These are phyloP conservation scores for Sphaerobolus stellatus DNA, from an alignment of 1,284 basidiomycete genomes.

Conservation along the genomic window DNA sequence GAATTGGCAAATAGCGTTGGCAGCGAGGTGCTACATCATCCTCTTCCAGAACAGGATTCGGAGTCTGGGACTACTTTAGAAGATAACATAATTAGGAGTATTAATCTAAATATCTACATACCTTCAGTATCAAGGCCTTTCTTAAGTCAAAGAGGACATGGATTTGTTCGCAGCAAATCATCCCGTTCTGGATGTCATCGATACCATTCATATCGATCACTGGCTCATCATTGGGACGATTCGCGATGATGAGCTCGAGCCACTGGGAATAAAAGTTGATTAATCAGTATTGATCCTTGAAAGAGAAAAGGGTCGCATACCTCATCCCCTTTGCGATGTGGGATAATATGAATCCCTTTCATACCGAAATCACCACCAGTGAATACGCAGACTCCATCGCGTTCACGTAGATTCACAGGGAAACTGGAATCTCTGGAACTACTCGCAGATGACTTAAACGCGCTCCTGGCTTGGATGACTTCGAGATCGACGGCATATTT, in stretches of 20 bases:
- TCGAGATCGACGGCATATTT: not conserved
- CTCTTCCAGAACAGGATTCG: not conserved
- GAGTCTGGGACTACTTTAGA: not conserved
- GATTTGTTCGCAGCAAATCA: not conserved
- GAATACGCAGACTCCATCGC: not conserved
- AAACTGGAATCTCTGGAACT: not conserved
- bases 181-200: not conserved
- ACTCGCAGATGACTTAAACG: not conserved
- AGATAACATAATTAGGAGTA: not conserved
- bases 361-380: not conserved
- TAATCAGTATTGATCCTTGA: not conserved
- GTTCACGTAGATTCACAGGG: not conserved
- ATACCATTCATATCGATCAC: not conserved
- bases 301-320: not conserved
- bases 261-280: not conserved
- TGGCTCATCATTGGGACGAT: not conserved
- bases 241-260: not conserved
- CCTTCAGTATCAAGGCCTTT: not conserved
- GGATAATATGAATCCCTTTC: not conserved
- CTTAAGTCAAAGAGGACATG: not conserved
- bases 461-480: not conserved
- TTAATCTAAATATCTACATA: not conserved
- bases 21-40: not conserved
- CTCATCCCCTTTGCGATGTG: not conserved
- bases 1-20: not conserved